Evolutionary conservation across 305 asterid species (phyloP), one percentile per base, ranked within the genome.

Genomic region (Plantago coronopus): DNA sequence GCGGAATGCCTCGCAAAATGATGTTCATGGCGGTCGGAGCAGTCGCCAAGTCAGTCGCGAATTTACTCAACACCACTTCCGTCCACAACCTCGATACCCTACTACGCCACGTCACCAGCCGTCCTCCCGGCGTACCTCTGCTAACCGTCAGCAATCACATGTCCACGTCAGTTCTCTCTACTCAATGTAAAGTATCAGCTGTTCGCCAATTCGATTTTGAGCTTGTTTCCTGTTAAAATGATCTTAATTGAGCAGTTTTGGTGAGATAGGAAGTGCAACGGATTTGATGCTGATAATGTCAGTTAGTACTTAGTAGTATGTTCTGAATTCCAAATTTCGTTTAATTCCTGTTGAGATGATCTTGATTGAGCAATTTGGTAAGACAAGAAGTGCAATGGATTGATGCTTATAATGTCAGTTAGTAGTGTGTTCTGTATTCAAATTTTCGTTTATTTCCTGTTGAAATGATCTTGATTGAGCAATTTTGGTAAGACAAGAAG

Each of bases 101-200:
- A 63, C 82, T 83, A 65, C 83, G 74, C 46, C 91, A 78, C 16
- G 97, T 83, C 76, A 86, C 82, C 22, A 75, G 77, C 76, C 96
- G 99, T 13, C 95, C 96, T 68, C 78, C 89, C 5, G 85, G 85
- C 12, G 83, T 87, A 18, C 99, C 99, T 69, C 95, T 94, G 40
- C 66, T 94, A 70, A 94, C 99, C 37, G 93, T 94, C 78, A 89
- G 97, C 83, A 94, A 94, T 69, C 99, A 89, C 76, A 85, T 89
- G 97, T 94, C 99, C 76, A 89, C 97, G 97, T 94, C 79, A 81
- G 95, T 86, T 72, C 71, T 50, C 73, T 61, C 69, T 56, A 57
- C 54, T 31, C 59, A 77, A 71, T 65, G 76, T 71, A 71, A 74
- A 73, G 15, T 43, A 59, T 59, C 64, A 64, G 23, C 57, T 48